Conservation (phyloP, 169 alveolate species). For the Perkinsus marinus region DNA sequence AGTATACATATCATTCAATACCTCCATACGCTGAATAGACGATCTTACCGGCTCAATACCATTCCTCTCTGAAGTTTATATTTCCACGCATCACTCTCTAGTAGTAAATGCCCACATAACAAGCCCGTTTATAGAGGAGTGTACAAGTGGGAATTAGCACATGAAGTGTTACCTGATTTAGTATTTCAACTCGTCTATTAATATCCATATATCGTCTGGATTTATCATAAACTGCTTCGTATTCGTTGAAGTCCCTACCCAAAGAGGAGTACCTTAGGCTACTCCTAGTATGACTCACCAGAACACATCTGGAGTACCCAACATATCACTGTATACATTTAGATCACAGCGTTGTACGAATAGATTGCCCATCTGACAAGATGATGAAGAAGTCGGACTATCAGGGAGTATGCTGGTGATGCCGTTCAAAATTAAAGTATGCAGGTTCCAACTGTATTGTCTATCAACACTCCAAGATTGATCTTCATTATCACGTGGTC, state of each 20-base stretch:
- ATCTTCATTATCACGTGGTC: no score
- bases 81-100: no score
- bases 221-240: neutral
- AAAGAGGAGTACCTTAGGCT: neutral
- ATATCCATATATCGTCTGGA: neutral
- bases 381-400: no score
- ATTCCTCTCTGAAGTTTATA: no score
- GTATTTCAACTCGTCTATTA: neutral
- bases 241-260: neutral
- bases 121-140: neutral
- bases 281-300: neutral
- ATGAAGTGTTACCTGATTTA: neutral
- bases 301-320: neutral
- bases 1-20: neutral
- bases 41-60: no score
- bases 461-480: no score
- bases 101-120: neutral
- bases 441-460: no score
- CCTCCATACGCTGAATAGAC: neutral
- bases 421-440: no score
- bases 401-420: no score
- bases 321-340: neutral
- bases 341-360: neutral
- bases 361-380: neutral
- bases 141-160: neutral